Conservation (phyloP, 2,329 filamentous ascomycete species). For the Berkeleyomyces basicola region DNA sequence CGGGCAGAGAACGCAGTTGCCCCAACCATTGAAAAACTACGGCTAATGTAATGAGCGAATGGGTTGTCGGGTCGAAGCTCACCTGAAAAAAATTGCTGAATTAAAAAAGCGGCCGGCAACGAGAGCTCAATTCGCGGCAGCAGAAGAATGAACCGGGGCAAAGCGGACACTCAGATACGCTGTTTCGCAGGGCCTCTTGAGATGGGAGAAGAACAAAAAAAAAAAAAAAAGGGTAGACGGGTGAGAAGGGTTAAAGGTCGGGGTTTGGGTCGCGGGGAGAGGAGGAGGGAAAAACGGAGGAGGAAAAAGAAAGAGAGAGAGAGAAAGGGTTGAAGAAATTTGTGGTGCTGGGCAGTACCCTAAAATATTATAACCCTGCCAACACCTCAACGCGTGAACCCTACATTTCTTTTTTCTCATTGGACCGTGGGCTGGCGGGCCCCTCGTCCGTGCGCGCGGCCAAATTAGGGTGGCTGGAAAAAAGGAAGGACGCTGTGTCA, state of each 20-base stretch:
- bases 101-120: not conserved
- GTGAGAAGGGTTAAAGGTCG: slow-evolving; percentile 13
- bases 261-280: slow-evolving; percentile 12
- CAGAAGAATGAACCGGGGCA: not conserved
- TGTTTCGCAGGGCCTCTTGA: not conserved
- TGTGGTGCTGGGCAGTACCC: slow-evolving; percentile 7
- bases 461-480: slow-evolving; percentile 4
- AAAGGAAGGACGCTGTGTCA: not conserved
- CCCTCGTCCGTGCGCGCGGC: not conserved
- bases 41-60: not conserved
- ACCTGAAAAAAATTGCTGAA: not conserved
- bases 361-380: slow-evolving; percentile 10
- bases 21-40: not conserved
- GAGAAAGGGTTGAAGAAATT: slow-evolving; percentile 14
- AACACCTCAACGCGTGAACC: not conserved
- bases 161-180: not conserved
- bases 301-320: slow-evolving; percentile 9
- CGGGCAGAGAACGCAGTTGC: not conserved
- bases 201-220: not conserved
- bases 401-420: not conserved
- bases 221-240: not conserved
- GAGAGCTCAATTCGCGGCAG: not conserved
- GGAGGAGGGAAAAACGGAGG: not conserved
- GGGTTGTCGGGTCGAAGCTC: not conserved
- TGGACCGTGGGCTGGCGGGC: not conserved